Evolutionary conservation across 192 early-diverging fungal species (phyloP), one percentile per base, ranked within the genome.

Genomic region (Coemansia erecta): DNA sequence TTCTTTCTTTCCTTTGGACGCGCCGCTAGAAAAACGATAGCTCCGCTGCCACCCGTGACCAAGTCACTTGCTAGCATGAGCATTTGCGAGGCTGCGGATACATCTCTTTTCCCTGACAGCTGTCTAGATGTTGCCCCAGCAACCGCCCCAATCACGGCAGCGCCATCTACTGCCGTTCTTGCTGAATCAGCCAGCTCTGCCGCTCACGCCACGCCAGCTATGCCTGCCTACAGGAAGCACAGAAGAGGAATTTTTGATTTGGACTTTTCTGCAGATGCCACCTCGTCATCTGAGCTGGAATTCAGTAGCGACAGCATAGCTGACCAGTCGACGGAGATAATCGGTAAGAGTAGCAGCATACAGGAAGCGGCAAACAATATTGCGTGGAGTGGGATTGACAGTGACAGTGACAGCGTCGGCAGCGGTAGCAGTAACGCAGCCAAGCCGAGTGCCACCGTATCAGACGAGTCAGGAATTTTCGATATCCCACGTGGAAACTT

Each of bases 301-400:
- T 12, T 39, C 11, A 18, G 35, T 13, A 53, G 13, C 4, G 41
- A 6, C 31, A 53, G 14, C 26, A 24, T 22, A n/a, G 15, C 9
- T 41, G 43, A 23, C 3, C 18, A 24, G 40, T 11, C 11, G 8
- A 33, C 13, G 8, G 54, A 7, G 53, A 42, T 15, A 24, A 8
- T 0, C 5, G 5, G 17, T 21, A 64, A 13, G 24, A 48, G 44
- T 17, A 39, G 60, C 42, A 48, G 24, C 11, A 10, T n/a, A 12
- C 41, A 31, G 8, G 55, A 58, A 6, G 10, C 18, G 11, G 53
- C 43, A 40, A 52, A 61, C 33, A 39, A 31, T n/a, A 14, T 69
- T 37, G 67, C 67, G 1, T 58, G 47, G 56, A 58, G 67, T 42
- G 67, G 67, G 18, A 53, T 70, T 24, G 67, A 69, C 51, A 15